Percentiles rank a stretch among this genome's conserved stretches.
These are phyloP conservation scores for Echium plantagineum DNA, from an alignment of 257 asterid genomes.

Conservation along the genomic window DNA sequence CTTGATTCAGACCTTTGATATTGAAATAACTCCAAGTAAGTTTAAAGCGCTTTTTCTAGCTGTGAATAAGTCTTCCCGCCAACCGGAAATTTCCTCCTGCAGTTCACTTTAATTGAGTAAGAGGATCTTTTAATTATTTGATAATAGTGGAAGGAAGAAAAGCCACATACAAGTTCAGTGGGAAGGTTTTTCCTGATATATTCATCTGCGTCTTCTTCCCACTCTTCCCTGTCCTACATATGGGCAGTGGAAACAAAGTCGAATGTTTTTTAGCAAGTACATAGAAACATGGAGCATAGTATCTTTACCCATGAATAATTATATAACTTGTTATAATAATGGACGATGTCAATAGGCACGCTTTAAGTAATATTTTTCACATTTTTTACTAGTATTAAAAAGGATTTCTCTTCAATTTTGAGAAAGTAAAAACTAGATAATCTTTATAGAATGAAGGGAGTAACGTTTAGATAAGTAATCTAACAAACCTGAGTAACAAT, in stretches of 20 bases:
- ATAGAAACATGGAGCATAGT: background rate
- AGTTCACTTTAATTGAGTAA: slow-evolving; percentile 2
- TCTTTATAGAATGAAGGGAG: too few relatives aligned
- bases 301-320: background rate
- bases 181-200: slow-evolving; percentile 37
- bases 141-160: slow-evolving; percentile 4
- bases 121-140: background rate
- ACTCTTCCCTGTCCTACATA: slow-evolving; percentile 25
- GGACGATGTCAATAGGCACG: too few relatives aligned
- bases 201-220: slow-evolving; percentile 40
- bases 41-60: slow-evolving; percentile 40
- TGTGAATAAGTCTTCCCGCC: slow-evolving; percentile 33
- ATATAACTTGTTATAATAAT: background rate
- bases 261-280: background rate
- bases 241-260: background rate
- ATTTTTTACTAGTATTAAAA: too few relatives aligned
- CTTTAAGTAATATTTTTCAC: too few relatives aligned
- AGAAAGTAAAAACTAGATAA: too few relatives aligned
- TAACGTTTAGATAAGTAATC: too few relatives aligned
- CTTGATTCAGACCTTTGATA: slow-evolving; percentile 21
- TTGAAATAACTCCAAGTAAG: slow-evolving; percentile 31
- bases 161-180: slow-evolving; percentile 27
- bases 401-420: too few relatives aligned
- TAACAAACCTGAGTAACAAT: too few relatives aligned
- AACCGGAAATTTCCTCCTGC: slow-evolving; percentile 34